Conservation (phyloP, 2,329 filamentous ascomycete species). For the Aspergillus versicolor region DNA sequence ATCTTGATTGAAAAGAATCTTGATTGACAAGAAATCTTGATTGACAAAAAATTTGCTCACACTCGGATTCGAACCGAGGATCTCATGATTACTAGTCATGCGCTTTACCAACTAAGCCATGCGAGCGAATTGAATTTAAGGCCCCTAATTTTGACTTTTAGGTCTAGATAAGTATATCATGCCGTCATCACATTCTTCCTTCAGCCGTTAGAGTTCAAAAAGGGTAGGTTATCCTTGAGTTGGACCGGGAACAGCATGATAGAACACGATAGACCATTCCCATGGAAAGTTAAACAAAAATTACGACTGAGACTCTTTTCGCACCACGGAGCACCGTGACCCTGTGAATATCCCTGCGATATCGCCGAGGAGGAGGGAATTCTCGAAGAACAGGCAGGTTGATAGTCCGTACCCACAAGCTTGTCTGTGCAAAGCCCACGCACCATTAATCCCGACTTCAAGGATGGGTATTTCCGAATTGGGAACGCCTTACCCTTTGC, state of each 20-base stretch:
- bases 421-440: background rate
- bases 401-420: background rate
- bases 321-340: background rate
- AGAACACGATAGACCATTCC: background rate
- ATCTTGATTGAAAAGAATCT: background rate
- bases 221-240: background rate
- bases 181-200: background rate
- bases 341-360: background rate
- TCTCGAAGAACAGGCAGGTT: background rate
- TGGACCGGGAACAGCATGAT: background rate
- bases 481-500: background rate
- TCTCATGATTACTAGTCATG: slow-evolving; percentile 3
- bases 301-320: background rate
- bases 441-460: background rate
- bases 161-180: background rate
- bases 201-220: background rate
- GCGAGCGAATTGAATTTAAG: background rate
- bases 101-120: background rate
- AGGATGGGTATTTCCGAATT: background rate
- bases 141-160: background rate
- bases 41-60: slow-evolving; percentile 1
- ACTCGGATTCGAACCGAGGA: slow-evolving; percentile 7
- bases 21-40: no score
- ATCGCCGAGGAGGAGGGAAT: background rate
- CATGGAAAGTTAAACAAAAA: background rate